These are phyloP conservation scores for Clathrus columnatus DNA, from an alignment of 768 basidiomycete species.

Conservation along the genomic window DNA sequence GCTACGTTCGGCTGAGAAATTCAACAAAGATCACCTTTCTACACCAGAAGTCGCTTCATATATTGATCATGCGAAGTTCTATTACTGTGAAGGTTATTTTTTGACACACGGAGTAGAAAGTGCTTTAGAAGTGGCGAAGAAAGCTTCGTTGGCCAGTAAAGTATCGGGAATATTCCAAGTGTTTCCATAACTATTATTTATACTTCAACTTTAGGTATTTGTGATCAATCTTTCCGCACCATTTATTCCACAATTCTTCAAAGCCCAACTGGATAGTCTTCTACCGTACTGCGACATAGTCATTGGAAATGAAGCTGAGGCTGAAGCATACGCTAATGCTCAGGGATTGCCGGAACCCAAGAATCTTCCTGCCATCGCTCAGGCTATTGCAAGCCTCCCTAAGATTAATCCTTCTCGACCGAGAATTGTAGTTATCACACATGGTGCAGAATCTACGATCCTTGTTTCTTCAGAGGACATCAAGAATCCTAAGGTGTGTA, in stretches of 20 bases:
- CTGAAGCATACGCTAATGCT: conserved; percentile 73
- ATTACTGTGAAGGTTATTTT: conserved; percentile 97
- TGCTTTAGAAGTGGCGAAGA: conserved; percentile 65
- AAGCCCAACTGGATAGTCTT: conserved; percentile 67
- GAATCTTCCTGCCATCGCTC: conserved; percentile 61
- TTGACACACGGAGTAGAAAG: conserved; percentile 81
- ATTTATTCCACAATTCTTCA: conserved; percentile 94
- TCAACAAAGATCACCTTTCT: conserved; percentile 70
- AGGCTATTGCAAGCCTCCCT: conserved; percentile 59
- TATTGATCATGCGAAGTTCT: conserved; percentile 72
- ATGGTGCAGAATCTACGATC: conserved; percentile 73
- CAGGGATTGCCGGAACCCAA: conserved; percentile 59
- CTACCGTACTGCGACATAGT: conserved; percentile 81
- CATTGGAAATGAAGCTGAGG: conserved; percentile 96
- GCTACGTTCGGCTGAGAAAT: conserved; percentile 84
- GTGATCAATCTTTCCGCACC: conserved; percentile 92
- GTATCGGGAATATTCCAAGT: conserved; percentile 26
- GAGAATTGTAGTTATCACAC: conserved; percentile 84
- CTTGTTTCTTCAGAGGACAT: conserved; percentile 55
- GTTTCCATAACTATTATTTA: not conserved
- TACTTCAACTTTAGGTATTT: conserved; percentile 50
- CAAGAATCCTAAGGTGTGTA: conserved; percentile 35
- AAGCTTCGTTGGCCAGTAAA: conserved; percentile 69
- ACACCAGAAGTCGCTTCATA: conserved; percentile 67
- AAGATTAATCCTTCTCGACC: conserved; percentile 72